Evolutionary conservation across 306 rosid species (phyloP), one percentile per base, ranked within the genome.

Genomic region (Parietaria judaica): DNA sequence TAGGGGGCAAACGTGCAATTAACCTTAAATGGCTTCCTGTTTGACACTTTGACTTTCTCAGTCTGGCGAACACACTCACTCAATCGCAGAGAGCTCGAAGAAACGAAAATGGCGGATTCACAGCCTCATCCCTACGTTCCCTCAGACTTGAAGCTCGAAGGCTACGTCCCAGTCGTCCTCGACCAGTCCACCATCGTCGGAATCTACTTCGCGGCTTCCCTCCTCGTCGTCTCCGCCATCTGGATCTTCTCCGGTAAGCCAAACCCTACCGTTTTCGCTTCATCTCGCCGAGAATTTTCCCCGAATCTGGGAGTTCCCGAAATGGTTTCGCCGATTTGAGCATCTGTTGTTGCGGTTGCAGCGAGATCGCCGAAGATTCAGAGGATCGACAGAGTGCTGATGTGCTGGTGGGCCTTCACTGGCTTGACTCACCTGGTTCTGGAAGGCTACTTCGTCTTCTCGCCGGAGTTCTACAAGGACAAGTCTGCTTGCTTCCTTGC

Each of bases 401-500:
- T 94, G 94, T 82, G 95, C 76, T 94, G 97, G 99, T 94, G 95
- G 99, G 81, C 78, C 11, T 94, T 94, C 75, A 88, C 96, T 1
- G 99, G 96, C 67, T 89, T 92, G 75, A 88, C 95, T 7, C 94
- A 92, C 74, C 13, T 76, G 52, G 63, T 92, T 59, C 60, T 92
- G 11, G 99, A 88, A 64, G 95, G 97, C 7, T 92, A 82, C 68
- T 92, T 92, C 66, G 97, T 64, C 10, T 86, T 92, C 69, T 39
- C 95, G 3, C 94, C 97, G 0, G 87, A 88, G 76, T 86, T 88
- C 76, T 84, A 80, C 80, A 86, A 84, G 88, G 84, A 88, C 44
- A 79, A 77, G 46, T 77, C 84, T 76, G 85, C 76, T 60, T 77
- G 51, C 64, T 92, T 80, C 81, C 73, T 79, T 23, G 90, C 95